phyloP scores from a whole-genome alignment of 2,329 filamentous ascomycete genomes.

The Colletotrichum liaoningense region DNA sequence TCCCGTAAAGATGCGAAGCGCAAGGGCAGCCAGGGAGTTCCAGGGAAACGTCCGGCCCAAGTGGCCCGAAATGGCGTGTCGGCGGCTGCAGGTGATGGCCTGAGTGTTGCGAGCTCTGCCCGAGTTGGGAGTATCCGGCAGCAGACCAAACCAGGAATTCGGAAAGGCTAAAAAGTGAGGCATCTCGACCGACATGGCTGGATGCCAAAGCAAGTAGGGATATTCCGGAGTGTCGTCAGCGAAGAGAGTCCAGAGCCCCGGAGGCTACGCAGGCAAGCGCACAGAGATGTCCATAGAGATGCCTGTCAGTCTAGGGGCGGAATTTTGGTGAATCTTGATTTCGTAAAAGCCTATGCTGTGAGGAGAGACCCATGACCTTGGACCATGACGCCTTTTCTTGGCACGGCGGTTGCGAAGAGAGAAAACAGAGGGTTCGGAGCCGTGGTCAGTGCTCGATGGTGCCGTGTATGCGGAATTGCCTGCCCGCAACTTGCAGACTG shows the following conservation, averaged over 20 bases:
- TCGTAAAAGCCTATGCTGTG: neutral
- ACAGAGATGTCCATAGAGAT: neutral
- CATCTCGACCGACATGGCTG: neutral
- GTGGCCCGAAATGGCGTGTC: constrained; percentile 4
- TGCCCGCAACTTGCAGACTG: constrained; percentile 13
- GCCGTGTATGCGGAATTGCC: constrained; percentile 28
- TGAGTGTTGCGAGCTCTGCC: neutral
- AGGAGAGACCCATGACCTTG: neutral
- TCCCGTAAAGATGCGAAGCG: neutral
- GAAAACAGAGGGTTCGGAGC: neutral
- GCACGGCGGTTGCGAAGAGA: constrained; percentile 8
- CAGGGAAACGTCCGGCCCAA: constrained; percentile 8
- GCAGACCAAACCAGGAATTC: neutral
- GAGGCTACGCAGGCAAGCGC: neutral
- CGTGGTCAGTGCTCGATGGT: constrained; percentile 22
- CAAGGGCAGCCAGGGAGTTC: constrained; percentile 19
- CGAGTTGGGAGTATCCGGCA: neutral
- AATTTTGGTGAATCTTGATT: constrained; percentile 7
- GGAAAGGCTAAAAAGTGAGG: neutral
- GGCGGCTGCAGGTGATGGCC: neutral
- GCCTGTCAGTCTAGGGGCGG: neutral
- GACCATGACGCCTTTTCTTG: neutral
- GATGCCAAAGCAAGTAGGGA: neutral
- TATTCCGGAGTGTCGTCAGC: neutral
- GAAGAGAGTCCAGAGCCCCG: neutral